Percentiles rank a stretch among this genome's conserved stretches.
These are phyloP conservation scores for Fusarium sp. DNA, from an alignment of 2,329 filamentous ascomycete genomes.

Conservation along the genomic window DNA sequence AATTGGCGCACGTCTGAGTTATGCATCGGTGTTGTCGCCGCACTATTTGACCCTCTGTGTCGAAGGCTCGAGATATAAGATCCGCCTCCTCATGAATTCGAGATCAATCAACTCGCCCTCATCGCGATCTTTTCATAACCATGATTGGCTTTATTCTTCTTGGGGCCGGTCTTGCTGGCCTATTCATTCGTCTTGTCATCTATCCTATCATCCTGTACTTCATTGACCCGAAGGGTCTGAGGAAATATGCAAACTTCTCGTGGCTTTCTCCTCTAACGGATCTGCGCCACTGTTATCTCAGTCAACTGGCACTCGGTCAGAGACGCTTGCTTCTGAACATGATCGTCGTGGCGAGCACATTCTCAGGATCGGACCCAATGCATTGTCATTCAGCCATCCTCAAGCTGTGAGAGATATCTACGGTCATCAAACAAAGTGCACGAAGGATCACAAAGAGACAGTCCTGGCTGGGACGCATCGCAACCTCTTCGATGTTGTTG, in stretches of 20 bases:
- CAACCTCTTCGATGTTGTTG: slow-evolving; percentile 61
- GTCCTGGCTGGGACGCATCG: slow-evolving; percentile 57
- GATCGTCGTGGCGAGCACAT: slow-evolving; percentile 47
- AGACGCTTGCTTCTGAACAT: slow-evolving; percentile 58
- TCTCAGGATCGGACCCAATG: slow-evolving; percentile 41
- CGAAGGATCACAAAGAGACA: slow-evolving; percentile 58
- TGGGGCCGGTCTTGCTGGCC: background rate
- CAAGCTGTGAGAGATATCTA: slow-evolving; percentile 49
- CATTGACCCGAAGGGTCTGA: slow-evolving; percentile 49
- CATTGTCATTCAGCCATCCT: slow-evolving; percentile 36
- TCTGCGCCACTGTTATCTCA: slow-evolving; percentile 29
- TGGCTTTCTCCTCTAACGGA: slow-evolving; percentile 34
- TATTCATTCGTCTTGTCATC: slow-evolving; percentile 25
- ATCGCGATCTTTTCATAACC: accelerated
- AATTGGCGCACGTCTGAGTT: background rate
- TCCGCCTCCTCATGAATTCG: background rate
- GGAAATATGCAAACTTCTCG: slow-evolving; percentile 32
- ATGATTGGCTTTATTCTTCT: slow-evolving; percentile 15
- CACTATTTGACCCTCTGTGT: background rate
- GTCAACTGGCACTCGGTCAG: slow-evolving; percentile 50
- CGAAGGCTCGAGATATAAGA: background rate
- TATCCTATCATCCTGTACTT: slow-evolving; percentile 27
- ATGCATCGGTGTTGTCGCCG: background rate
- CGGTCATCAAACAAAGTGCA: slow-evolving; percentile 57
- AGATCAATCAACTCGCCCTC: background rate